phyloP scores from a whole-genome alignment of 2,329 filamentous ascomycete genomes.

The Trichocomaceae sp. region DNA sequence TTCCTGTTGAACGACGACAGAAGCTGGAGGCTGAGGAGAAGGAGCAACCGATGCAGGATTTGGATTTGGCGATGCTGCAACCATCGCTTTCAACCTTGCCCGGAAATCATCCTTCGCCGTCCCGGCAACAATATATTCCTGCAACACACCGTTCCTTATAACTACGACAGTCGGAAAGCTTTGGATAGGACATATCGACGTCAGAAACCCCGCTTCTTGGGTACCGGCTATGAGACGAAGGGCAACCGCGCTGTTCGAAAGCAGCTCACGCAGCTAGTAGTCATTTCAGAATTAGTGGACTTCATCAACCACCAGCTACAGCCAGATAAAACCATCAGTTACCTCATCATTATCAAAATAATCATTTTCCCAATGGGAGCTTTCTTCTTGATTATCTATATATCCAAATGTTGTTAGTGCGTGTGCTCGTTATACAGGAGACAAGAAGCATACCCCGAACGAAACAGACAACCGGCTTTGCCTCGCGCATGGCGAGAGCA shows the following conservation, averaged over 20 bases:
- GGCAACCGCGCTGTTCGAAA: slow-evolving; percentile 59
- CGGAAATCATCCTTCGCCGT: slow-evolving; percentile 61
- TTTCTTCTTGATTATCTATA: slow-evolving; percentile 63
- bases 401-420: slow-evolving; percentile 11
- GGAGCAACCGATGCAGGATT: not conserved
- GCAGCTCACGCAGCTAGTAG: slow-evolving; percentile 50
- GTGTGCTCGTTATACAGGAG: slow-evolving; percentile 16
- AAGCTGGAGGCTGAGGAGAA: not conserved
- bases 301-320: not conserved
- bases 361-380: slow-evolving; percentile 64
- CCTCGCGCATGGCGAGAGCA: slow-evolving; percentile 62
- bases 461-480: slow-evolving; percentile 78
- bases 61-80: slow-evolving; percentile 27
- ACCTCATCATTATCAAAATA: slow-evolving; percentile 48
- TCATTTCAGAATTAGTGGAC: slow-evolving; percentile 15
- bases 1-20: slow-evolving; percentile 1
- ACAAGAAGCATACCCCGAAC: slow-evolving; percentile 56
- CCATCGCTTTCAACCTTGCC: slow-evolving; percentile 43
- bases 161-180: slow-evolving; percentile 72
- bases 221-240: slow-evolving; percentile 66
- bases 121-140: slow-evolving; percentile 66
- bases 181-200: slow-evolving; percentile 74
- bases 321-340: not conserved
- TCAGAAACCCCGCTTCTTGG: slow-evolving; percentile 72
- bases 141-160: slow-evolving; percentile 70